phyloP scores from a whole-genome alignment of 441 rosid genomes.

The Brassica hybrid region DNA sequence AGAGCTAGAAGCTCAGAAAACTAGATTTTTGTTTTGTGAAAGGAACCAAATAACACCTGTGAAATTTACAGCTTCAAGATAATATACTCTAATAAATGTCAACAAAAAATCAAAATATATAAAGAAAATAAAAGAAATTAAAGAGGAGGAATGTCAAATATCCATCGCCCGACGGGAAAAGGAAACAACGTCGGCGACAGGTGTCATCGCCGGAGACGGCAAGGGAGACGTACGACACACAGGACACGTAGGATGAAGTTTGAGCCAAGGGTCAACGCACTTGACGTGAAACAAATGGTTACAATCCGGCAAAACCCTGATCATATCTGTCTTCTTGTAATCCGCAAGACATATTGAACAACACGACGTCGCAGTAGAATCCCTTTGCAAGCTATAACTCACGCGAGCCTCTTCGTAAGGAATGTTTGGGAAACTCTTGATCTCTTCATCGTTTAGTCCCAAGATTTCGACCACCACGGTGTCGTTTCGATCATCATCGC shows the following conservation, averaged over 20 bases:
- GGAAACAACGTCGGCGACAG: slow-evolving; percentile 67
- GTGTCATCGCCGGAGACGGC: slow-evolving; percentile 57
- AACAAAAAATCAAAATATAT: neutral
- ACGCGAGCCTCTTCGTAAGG: slow-evolving; percentile 67
- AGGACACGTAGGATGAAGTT: slow-evolving; percentile 51
- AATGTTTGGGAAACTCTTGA: slow-evolving; percentile 78
- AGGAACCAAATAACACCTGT: slow-evolving; percentile 1
- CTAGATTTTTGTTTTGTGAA: too few relatives aligned
- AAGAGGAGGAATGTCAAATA: slow-evolving; percentile 15
- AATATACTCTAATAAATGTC: slow-evolving; percentile 25
- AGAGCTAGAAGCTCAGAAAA: too few relatives aligned
- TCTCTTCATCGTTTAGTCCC: slow-evolving; percentile 76
- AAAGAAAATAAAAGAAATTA: neutral
- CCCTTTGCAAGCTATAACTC: slow-evolving; percentile 42
- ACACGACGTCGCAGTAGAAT: slow-evolving; percentile 64
- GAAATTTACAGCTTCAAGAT: slow-evolving; percentile 31
- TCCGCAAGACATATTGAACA: slow-evolving; percentile 60
- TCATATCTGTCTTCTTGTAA: slow-evolving; percentile 46
- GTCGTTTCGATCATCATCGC: slow-evolving; percentile 16
- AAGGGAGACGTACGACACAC: slow-evolving; percentile 49
- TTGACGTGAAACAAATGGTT: slow-evolving; percentile 51
- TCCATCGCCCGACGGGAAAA: slow-evolving; percentile 43
- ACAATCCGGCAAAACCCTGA: slow-evolving; percentile 56
- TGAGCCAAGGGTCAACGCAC: slow-evolving; percentile 63
- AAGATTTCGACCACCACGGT: slow-evolving; percentile 46